A percentile compares a stretch with the other conserved stretches of the same genome.
phyloP scores from a whole-genome alignment of 805 yeast genomes.

The Sugiyamaella valdiviana region DNA sequence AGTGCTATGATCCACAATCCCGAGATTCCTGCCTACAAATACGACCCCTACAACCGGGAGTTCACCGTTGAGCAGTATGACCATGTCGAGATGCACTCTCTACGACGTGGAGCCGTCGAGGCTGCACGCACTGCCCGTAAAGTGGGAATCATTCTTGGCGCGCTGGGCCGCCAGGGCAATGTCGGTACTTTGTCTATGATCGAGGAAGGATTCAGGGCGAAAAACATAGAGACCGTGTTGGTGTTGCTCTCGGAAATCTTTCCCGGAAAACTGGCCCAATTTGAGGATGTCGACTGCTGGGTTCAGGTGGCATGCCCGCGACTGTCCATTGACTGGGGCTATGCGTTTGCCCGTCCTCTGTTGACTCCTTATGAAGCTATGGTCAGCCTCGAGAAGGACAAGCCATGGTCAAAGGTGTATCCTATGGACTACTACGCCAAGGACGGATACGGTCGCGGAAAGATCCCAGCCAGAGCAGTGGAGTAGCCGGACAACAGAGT shows the following conservation, averaged over 20 bases:
- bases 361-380: slow-evolving; percentile 94
- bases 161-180: slow-evolving; percentile 93
- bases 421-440: slow-evolving; percentile 94
- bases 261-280: slow-evolving; percentile 86
- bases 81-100: slow-evolving; percentile 70
- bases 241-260: slow-evolving; percentile 88
- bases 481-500: background rate
- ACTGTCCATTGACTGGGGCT: slow-evolving; percentile 96
- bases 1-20: slow-evolving; percentile 98
- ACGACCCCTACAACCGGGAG: slow-evolving; percentile 90
- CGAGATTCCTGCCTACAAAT: slow-evolving; percentile 80
- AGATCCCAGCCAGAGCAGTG: slow-evolving; percentile 41
- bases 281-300: slow-evolving; percentile 89
- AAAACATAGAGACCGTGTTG: slow-evolving; percentile 66
- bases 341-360: slow-evolving; percentile 87
- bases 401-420: slow-evolving; percentile 51
- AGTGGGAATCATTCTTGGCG: slow-evolving; percentile 84
- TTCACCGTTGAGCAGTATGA: slow-evolving; percentile 86
- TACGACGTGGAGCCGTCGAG: slow-evolving; percentile 67
- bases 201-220: slow-evolving; percentile 45
- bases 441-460: slow-evolving; percentile 90
- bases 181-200: slow-evolving; percentile 65
- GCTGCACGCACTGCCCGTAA: slow-evolving; percentile 55
- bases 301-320: slow-evolving; percentile 98
- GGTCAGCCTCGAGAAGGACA: slow-evolving; percentile 75